Base-by-base conservation (phyloP, 2,329 filamentous ascomycete genomes). In the Fonsecaea pedrosoi region DNA sequence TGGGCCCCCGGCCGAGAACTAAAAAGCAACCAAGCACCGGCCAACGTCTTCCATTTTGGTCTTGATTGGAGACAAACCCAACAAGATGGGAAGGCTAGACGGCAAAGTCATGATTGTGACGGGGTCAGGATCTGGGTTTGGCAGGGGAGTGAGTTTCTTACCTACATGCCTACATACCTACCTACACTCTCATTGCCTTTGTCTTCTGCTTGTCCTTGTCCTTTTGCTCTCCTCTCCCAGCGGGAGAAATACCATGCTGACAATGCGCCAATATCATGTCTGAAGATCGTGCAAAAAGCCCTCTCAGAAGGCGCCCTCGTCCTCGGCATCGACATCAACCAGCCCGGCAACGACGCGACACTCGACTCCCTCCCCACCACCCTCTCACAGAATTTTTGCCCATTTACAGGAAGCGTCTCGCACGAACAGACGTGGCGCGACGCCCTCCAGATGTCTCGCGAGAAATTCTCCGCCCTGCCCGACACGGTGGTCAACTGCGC, bases 21-120 rank as follows among this genome's bases (percentile, higher is more conserved):
- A 25, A 25, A 2, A 25, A 25, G 25, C 25, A 25, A 25, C 25
- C 25, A 25, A 25, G 25, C 25, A 25, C 25, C 25, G 25, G 25
- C n/a, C 15, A 10, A 15, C 38, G 18, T 15, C 15, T 15, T 42
- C n/a, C 10, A 42, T 15, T 15, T 15, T 25, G 25, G 2, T 25
- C 1, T 25, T 25, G 25, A 25, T 25, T 25, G 25, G 25, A 25
- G 15, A 45, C 2, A 10, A 18, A 8, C n/a, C 15, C 7, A 45
- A 50, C 7, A 45, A 50, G 18, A 50, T 50, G 45, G 45, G 45
- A 13, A 50, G 45, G 21, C 45, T 50, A 3, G 45, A 25, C 7
- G 45, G 45, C 18, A 50, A 50, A 13, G 45, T 50, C 45, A 21
- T 50, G 7, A 50, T 50, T n/a, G 45, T 50, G 45, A 50, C 45